These are phyloP conservation scores for Tulasnella sp. DNA, from an alignment of 768 basidiomycete genomes.

Conservation along the genomic window DNA sequence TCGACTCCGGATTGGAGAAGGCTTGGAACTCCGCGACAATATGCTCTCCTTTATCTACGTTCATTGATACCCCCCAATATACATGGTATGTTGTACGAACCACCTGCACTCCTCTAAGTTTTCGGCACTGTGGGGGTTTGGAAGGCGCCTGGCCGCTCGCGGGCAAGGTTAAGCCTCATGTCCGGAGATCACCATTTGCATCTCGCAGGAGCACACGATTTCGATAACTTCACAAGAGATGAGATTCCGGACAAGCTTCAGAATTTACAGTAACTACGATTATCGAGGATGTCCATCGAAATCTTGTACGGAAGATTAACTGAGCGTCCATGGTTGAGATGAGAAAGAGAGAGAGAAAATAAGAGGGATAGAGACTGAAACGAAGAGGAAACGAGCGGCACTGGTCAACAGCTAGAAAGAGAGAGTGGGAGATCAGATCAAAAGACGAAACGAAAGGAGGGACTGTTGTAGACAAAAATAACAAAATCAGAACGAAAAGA, in stretches of 20 bases:
- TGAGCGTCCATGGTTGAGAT: constrained; percentile 1
- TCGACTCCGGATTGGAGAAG: background rate
- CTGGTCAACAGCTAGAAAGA: background rate
- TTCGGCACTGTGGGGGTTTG: background rate
- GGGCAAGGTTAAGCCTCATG: background rate
- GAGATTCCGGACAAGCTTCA: background rate
- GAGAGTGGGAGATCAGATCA: background rate
- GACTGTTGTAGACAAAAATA: background rate
- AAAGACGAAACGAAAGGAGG: background rate
- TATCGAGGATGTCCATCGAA: constrained; percentile 9
- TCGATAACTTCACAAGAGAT: background rate
- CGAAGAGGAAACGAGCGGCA: background rate
- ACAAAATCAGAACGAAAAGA: background rate
- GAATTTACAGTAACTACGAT: background rate
- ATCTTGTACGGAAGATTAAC: background rate
- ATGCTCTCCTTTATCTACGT: background rate
- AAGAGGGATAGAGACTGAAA: background rate
- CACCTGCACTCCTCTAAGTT: background rate
- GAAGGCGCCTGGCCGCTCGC: background rate
- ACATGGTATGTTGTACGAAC: background rate
- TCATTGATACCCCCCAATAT: constrained; percentile 3
- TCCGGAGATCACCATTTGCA: background rate
- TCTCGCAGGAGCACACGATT: background rate
- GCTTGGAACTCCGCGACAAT: background rate
- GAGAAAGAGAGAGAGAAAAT: constrained; percentile 9